Conservation (phyloP, 2,329 filamentous ascomycete species). For the Dactylellina cionopaga region DNA sequence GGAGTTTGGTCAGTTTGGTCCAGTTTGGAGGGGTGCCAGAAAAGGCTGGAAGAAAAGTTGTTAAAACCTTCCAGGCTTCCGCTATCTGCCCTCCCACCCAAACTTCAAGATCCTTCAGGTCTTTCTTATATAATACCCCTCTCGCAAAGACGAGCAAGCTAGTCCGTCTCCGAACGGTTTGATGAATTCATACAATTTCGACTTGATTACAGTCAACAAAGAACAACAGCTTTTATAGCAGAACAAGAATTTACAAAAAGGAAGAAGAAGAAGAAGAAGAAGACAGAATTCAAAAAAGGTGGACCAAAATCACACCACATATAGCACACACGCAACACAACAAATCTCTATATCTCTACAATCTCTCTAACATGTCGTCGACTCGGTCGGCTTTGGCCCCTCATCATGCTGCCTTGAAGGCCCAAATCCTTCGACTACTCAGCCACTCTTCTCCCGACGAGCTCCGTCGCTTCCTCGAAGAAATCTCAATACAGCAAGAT, state of each 20-base stretch:
- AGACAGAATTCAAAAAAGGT: background rate
- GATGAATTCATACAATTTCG: too few species aligned
- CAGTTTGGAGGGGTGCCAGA: constrained; percentile 15
- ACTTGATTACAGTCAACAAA: too few species aligned
- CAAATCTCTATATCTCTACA: too few species aligned
- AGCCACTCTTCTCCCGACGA: constrained; percentile 46
- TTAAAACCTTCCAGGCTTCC: constrained; percentile 32
- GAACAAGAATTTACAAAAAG: background rate
- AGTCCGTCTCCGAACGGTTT: constrained; percentile 11
- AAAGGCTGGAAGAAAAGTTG: constrained; percentile 29
- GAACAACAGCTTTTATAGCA: background rate
- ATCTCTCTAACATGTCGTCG: constrained; percentile 42
- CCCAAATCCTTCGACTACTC: constrained; percentile 50
- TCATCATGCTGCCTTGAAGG: constrained; percentile 51
- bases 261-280: constrained; percentile 10
- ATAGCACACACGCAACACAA: constrained; percentile 22
- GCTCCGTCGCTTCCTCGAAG: constrained; percentile 41
- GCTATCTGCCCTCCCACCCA: background rate
- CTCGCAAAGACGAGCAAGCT: constrained; percentile 16
- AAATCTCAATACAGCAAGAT: constrained; percentile 50
- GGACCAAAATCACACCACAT: background rate
- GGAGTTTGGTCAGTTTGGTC: too few species aligned
- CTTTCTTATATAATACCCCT: constrained; percentile 18
- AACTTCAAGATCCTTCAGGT: constrained; percentile 35
- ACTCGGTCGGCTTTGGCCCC: constrained; percentile 49